Base-by-base conservation (phyloP, 495 filamentous ascomycete species). In the Neurospora sp. region DNA sequence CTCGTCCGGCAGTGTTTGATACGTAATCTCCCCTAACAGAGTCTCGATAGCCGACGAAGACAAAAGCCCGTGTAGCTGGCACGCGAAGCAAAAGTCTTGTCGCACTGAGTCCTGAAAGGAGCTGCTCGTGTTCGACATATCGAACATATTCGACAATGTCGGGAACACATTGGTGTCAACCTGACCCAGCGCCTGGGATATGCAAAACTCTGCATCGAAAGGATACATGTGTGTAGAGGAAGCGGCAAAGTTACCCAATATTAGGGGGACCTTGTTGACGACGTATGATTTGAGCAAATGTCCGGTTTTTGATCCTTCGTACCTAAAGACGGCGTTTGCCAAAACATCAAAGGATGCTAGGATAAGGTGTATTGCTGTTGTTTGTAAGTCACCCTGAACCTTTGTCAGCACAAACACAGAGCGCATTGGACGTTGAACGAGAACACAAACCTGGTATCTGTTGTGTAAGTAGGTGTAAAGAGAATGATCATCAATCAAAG, bases 71-170 rank as follows among this genome's bases (percentile, higher is more conserved):
- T 99, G 96, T 39, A 96, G 86, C 75, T 90, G 92, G 78, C 95
- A 98, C 5, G 96, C 90, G 77, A 96, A 96, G 28, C 97, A 88
- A 77, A 99, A 97, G 69, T 99, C 95, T 77, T 94, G 92, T 2
- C 94, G 89, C 21, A 97, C 92, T 74, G 92, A 92, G 8, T 92
- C 92, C n/a, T 94, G 88, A 48, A 91, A 87, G 42, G 89, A 91
- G 72, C 89, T 92, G 39, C 86, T 88, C 43, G 88, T 91, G 74
- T 84, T 84, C n/a, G 85, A 79, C 79, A 93, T 90, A 73, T 94
- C 91, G 76, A 94, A 94, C 85, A 93, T 90, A 74, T 89, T 87
- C 11, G 92, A 92, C 66, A 95, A 88, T 0, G 93, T 92, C 3
- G 92, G 92, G 76, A 95, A 96, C 0, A 91, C 88, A 72, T 92